phyloP scores from a whole-genome alignment of 176 grass and related monocot genomes.

The Musa itinerans region DNA sequence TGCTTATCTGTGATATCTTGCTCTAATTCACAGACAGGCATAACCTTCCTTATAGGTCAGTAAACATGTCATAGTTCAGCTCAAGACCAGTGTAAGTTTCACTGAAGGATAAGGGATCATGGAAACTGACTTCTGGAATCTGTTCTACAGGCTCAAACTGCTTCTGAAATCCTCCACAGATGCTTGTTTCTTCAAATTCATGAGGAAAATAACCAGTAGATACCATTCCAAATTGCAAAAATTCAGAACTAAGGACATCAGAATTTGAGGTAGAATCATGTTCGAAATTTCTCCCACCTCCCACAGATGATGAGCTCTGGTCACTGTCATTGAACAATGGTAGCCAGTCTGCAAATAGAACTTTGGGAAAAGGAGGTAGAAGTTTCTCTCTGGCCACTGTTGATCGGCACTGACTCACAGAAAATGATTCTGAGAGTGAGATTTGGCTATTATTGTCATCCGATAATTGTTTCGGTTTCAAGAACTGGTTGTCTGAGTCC shows the following conservation, averaged over 20 bases:
- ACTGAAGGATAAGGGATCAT: slow-evolving; percentile 39
- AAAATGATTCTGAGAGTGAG: slow-evolving; percentile 36
- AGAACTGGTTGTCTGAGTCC: slow-evolving; percentile 21
- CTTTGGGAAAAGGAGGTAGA: slow-evolving; percentile 48
- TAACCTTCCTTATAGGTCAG: neutral
- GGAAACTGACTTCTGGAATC: slow-evolving; percentile 27
- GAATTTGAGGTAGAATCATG: slow-evolving; percentile 11
- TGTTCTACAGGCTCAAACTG: slow-evolving; percentile 33
- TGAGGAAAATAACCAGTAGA: slow-evolving; percentile 26
- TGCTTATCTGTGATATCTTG: neutral
- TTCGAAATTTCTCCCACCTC: slow-evolving; percentile 3
- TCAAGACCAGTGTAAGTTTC: neutral
- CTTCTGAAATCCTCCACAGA: slow-evolving; percentile 45
- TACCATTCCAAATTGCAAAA: slow-evolving; percentile 31
- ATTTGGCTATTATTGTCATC: slow-evolving; percentile 22
- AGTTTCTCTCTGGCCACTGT: neutral
- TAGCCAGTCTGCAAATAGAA: slow-evolving; percentile 89
- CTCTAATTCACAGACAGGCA: neutral
- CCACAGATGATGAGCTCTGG: slow-evolving; percentile 1
- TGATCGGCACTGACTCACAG: slow-evolving; percentile 3
- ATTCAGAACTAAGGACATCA: slow-evolving; percentile 16
- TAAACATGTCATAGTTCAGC: neutral
- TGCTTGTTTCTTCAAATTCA: slow-evolving; percentile 33
- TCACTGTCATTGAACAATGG: slow-evolving; percentile 15
- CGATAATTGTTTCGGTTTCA: slow-evolving; percentile 1